These are phyloP conservation scores for Papilionanthe hybrid DNA, from an alignment of 116 monocot species.

Conservation along the genomic window DNA sequence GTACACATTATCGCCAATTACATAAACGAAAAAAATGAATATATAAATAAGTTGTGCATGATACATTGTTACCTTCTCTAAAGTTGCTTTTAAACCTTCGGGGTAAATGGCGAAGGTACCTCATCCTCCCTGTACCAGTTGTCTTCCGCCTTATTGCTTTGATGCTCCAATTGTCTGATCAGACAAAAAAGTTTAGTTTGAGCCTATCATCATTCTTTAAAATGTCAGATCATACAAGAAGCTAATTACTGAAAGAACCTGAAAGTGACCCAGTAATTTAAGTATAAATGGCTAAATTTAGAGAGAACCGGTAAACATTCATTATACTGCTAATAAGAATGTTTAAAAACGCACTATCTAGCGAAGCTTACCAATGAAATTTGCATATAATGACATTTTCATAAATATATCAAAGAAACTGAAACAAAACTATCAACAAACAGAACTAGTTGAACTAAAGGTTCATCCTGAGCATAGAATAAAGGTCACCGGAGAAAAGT, in stretches of 20 bases:
- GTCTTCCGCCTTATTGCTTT: constrained; percentile 61
- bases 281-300: not conserved
- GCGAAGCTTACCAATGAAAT: too few species aligned
- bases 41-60: too few species aligned
- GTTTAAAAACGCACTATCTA: too few species aligned
- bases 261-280: not conserved
- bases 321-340: too few species aligned
- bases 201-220: not conserved
- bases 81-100: constrained; percentile 59
- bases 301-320: not conserved
- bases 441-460: too few species aligned
- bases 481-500: too few species aligned
- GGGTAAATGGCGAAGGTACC: constrained; percentile 59
- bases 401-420: too few species aligned
- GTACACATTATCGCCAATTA: too few species aligned
- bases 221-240: not conserved
- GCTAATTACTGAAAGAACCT: not conserved
- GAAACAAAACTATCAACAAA: too few species aligned
- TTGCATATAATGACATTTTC: too few species aligned
- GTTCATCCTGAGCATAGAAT: too few species aligned
- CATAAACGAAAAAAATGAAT: not conserved
- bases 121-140: constrained; percentile 70
- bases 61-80: constrained; percentile 58
- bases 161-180: constrained; percentile 58
- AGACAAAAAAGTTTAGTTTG: not conserved